A percentile compares a stretch with the other conserved stretches of the same genome.
phyloP scores from a whole-genome alignment of 495 filamentous ascomycete genomes.

The Xylaria longipes region DNA sequence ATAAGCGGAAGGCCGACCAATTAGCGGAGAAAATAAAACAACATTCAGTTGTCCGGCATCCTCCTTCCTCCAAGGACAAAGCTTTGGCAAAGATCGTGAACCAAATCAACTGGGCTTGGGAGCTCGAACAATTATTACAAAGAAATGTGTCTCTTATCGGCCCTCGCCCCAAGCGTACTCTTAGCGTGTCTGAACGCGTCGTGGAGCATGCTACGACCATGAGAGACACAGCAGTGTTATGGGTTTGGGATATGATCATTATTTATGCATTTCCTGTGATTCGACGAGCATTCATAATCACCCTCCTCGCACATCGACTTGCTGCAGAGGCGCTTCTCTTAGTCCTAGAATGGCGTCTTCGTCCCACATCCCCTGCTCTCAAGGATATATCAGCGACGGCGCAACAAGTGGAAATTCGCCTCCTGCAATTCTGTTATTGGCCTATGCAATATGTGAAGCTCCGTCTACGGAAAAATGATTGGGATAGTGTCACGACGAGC shows the following conservation, averaged over 20 bases:
- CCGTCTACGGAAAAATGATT: constrained; percentile 85
- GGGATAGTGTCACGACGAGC: constrained; percentile 93
- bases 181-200: constrained; percentile 94
- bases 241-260: constrained; percentile 72
- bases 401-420: constrained; percentile 96
- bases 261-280: constrained; percentile 81
- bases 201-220: constrained; percentile 90
- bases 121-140: constrained; percentile 81
- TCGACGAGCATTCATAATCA: constrained; percentile 73
- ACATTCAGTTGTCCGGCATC: constrained; percentile 81
- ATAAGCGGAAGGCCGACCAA: constrained; percentile 58
- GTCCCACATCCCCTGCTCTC: constrained; percentile 79
- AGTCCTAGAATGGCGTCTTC: constrained; percentile 85
- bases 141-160: constrained; percentile 86
- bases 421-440: constrained; percentile 99
- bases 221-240: constrained; percentile 74
- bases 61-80: constrained; percentile 80
- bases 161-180: constrained; percentile 76
- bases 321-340: constrained; percentile 80
- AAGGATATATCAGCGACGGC: constrained; percentile 97
- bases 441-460: constrained; percentile 94
- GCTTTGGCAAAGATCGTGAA: constrained; percentile 83
- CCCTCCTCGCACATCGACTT: constrained; percentile 79
- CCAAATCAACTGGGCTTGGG: constrained; percentile 95
- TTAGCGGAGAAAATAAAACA: constrained; percentile 89